Conservation (phyloP, 495 filamentous ascomycete species). For the Neurospora sp. region DNA sequence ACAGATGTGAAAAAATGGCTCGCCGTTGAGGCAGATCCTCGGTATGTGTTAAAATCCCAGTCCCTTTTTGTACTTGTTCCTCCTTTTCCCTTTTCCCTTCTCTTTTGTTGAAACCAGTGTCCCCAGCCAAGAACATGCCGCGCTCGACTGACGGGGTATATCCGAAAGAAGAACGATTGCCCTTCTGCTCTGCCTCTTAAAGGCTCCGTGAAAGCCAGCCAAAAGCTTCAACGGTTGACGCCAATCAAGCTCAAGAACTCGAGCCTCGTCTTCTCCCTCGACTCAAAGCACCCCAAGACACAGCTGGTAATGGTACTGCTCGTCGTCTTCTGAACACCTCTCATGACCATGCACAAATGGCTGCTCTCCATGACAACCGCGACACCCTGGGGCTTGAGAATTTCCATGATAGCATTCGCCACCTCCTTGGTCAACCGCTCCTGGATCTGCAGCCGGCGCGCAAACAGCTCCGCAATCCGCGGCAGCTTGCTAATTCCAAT, state of each 20-base stretch:
- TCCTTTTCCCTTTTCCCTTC: not conserved
- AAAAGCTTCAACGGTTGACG: slow-evolving; percentile 37
- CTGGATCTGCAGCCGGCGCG: slow-evolving; percentile 84
- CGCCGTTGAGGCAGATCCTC: slow-evolving; percentile 12
- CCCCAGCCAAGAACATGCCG: not conserved
- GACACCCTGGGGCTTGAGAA: slow-evolving; percentile 88
- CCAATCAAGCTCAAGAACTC: slow-evolving; percentile 77
- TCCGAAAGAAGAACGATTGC: not conserved
- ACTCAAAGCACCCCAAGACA: slow-evolving; percentile 88
- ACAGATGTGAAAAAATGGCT: not conserved
- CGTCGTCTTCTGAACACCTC: slow-evolving; percentile 82
- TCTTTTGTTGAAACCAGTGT: not conserved
- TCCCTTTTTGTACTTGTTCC: not conserved
- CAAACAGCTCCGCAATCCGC: slow-evolving; percentile 95
- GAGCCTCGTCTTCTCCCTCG: slow-evolving; percentile 84
- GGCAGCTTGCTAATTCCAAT: slow-evolving; percentile 94
- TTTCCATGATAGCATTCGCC: slow-evolving; percentile 83
- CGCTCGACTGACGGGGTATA: not conserved
- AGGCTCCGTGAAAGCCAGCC: not conserved
- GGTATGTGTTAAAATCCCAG: not conserved
- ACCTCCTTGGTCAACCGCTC: slow-evolving; percentile 94
- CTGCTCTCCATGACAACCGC: slow-evolving; percentile 95
- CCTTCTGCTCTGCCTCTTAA: slow-evolving; percentile 6
- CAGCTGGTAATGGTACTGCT: slow-evolving; percentile 89
- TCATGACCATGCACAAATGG: slow-evolving; percentile 98